Evolutionary conservation across 1,284 basidiomycete genomes (phyloP).

Genomic region (Ustilago loliicola): DNA sequence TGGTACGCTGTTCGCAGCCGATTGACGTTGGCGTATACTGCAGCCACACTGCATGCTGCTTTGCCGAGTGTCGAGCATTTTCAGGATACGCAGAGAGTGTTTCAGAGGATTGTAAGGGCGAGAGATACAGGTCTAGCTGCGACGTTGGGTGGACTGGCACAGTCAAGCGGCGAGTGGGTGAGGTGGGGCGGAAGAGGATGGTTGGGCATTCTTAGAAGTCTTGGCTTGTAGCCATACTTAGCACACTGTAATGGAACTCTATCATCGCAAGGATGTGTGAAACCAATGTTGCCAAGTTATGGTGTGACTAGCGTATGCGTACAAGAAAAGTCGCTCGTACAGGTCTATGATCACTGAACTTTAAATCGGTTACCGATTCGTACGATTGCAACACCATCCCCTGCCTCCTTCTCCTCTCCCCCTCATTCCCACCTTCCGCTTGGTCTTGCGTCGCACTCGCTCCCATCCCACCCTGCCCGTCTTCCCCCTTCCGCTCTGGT

Average conservation of each 20-base stretch:
- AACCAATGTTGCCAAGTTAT: not conserved
- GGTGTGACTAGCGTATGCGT: constrained; percentile 14
- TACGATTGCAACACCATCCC: constrained; percentile 43
- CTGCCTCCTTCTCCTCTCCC: constrained; percentile 13
- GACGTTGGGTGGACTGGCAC: not conserved
- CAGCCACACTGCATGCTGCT: constrained; percentile 35
- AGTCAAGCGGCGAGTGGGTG: constrained; percentile 16
- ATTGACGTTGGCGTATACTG: constrained; percentile 21
- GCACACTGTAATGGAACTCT: too few species aligned
- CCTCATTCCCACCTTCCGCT: not conserved
- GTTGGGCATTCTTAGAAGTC: constrained; percentile 38
- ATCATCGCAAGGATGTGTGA: not conserved
- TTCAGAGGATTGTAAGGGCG: constrained; percentile 14
- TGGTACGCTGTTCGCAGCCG: constrained; percentile 37
- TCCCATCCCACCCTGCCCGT: constrained; percentile 25
- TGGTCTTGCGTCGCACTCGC: not conserved
- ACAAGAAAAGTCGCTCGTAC: constrained; percentile 48
- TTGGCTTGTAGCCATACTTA: constrained; percentile 21
- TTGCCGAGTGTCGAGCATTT: not conserved
- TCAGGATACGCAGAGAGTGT: constrained; percentile 17
- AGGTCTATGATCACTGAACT: constrained; percentile 52
- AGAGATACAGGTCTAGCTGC: constrained; percentile 21
- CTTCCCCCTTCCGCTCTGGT: constrained; percentile 8
- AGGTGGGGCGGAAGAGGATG: constrained; percentile 47
- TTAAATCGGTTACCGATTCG: constrained; percentile 29